Conservation (phyloP, 352 stramenopile species). For the Phytophthora nicotianae region DNA sequence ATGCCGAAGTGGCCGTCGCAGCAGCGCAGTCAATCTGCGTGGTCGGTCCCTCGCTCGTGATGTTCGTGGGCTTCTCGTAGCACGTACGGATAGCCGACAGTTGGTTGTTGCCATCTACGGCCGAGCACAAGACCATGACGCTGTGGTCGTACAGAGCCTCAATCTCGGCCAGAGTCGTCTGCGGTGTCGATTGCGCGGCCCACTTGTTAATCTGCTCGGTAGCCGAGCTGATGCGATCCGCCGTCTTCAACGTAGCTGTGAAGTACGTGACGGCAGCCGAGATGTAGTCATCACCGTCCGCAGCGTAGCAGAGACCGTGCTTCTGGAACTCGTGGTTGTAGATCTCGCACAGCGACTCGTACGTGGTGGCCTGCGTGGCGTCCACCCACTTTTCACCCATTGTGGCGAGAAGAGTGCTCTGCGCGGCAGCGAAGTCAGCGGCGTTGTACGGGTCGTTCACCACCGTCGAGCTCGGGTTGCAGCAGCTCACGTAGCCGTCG, state of each 20-base stretch:
- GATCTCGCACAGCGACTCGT: constrained; percentile 76
- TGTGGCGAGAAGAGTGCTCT: constrained; percentile 51
- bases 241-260: constrained; percentile 57
- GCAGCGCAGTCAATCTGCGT: constrained; percentile 57
- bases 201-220: constrained; percentile 68
- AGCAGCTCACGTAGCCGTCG: constrained; percentile 74
- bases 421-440: constrained; percentile 10
- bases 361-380: constrained; percentile 54
- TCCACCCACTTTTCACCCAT: constrained; percentile 78
- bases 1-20: constrained; percentile 25
- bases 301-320: constrained; percentile 78
- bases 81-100: constrained; percentile 76
- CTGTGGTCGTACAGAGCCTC: constrained; percentile 61
- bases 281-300: constrained; percentile 55
- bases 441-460: constrained; percentile 71
- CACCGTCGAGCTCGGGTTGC: constrained; percentile 64
- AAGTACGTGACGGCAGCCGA: constrained; percentile 73
- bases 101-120: constrained; percentile 54
- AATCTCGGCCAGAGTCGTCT: constrained; percentile 51
- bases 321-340: constrained; percentile 90
- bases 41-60: constrained; percentile 45
- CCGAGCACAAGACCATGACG: constrained; percentile 74
- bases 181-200: constrained; percentile 34
- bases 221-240: constrained; percentile 39
- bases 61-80: constrained; percentile 49